Percentiles rank a stretch among this genome's conserved stretches.
Evolutionary conservation across 2,329 filamentous ascomycete genomes (phyloP).

Genomic region (Onygena corvina): DNA sequence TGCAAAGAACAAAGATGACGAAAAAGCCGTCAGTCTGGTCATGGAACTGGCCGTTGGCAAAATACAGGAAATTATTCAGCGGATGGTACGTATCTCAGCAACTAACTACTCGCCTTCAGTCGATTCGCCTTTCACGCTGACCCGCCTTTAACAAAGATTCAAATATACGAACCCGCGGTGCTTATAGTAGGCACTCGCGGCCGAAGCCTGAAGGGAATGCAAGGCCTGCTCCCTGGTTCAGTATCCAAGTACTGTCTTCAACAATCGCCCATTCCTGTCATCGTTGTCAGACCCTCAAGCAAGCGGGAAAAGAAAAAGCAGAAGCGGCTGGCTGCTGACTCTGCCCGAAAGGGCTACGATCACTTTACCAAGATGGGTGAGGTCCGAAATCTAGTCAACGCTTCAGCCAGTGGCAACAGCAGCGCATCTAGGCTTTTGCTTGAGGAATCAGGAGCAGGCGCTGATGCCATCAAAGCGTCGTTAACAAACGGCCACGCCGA

Average conservation of each 20-base stretch:
- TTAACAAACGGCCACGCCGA: constrained; percentile 9
- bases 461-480: constrained; percentile 37
- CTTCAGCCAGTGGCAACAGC: constrained; percentile 36
- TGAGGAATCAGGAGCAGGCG: constrained; percentile 30
- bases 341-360: constrained; percentile 61
- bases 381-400: constrained; percentile 40
- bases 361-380: constrained; percentile 60
- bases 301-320: constrained; percentile 83
- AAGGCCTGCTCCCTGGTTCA: constrained; percentile 73
- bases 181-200: constrained; percentile 82
- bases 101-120: background rate
- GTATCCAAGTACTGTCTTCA: constrained; percentile 93
- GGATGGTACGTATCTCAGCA: constrained; percentile 51
- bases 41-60: constrained; percentile 83
- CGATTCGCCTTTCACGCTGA: constrained; percentile 9
- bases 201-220: constrained; percentile 70
- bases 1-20: constrained; percentile 63
- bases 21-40: constrained; percentile 68
- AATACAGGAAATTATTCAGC: constrained; percentile 78
- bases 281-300: constrained; percentile 76
- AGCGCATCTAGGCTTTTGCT: constrained; percentile 31
- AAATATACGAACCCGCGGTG: constrained; percentile 82
- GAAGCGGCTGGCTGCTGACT: constrained; percentile 68
- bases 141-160: constrained; percentile 48
- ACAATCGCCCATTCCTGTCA: constrained; percentile 83